These are phyloP conservation scores for Hansenula anomala DNA, from an alignment of 1,139 yeast species.

Conservation along the genomic window DNA sequence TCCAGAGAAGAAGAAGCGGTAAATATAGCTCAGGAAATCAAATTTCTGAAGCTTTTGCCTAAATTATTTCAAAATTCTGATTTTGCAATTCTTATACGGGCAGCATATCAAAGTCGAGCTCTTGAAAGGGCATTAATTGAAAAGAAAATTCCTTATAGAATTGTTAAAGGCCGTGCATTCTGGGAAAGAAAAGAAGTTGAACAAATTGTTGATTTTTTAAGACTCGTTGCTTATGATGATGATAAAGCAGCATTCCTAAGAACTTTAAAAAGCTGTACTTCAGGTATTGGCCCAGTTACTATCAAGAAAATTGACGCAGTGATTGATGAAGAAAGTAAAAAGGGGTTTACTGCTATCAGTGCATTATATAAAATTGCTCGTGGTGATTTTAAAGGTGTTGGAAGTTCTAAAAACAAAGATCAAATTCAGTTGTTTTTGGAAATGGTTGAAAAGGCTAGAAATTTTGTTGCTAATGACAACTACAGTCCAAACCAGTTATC, in stretches of 20 bases:
- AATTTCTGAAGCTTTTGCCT: slow-evolving; percentile 36
- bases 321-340: slow-evolving; percentile 15
- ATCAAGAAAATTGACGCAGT: slow-evolving; percentile 33
- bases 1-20: slow-evolving; percentile 50
- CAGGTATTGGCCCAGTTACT: slow-evolving; percentile 68
- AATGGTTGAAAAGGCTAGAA: neutral
- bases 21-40: slow-evolving; percentile 53
- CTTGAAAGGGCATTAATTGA: slow-evolving; percentile 57
- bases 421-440: neutral
- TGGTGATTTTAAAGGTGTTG: slow-evolving; percentile 10
- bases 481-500: slow-evolving; percentile 4
- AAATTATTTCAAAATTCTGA: slow-evolving; percentile 44
- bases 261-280: slow-evolving; percentile 53
- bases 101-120: slow-evolving; percentile 49
- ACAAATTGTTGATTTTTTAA: slow-evolving; percentile 56
- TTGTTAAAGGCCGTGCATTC: slow-evolving; percentile 70
- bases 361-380: slow-evolving; percentile 16
- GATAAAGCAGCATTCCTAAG: slow-evolving; percentile 59
- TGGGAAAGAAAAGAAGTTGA: slow-evolving; percentile 76
- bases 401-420: slow-evolving; percentile 3
- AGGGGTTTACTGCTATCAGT: slow-evolving; percentile 15
- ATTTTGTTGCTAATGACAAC: slow-evolving; percentile 9
- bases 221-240: slow-evolving; percentile 50
- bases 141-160: slow-evolving; percentile 54
- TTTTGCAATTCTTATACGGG: slow-evolving; percentile 67